Percentiles rank a stretch among this genome's conserved stretches.
Evolutionary conservation across 140 eudicot species (phyloP).

Genomic region (Senecio squalidus): DNA sequence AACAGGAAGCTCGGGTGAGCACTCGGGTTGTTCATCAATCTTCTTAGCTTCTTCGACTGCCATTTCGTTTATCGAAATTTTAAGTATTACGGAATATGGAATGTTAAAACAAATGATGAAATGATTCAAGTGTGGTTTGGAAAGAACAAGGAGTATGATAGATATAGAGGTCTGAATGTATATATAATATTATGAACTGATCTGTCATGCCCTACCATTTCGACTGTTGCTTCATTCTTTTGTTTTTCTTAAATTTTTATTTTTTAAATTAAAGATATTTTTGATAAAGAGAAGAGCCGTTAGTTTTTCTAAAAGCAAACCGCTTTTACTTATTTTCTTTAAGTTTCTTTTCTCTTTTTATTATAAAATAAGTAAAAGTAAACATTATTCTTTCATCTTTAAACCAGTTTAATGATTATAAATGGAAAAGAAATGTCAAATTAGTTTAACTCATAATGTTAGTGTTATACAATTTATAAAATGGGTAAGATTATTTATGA

Average conservation of each 20-base stretch:
- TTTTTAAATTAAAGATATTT: conserved; percentile 18
- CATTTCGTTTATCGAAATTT: conserved; percentile 24
- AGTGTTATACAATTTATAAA: no score
- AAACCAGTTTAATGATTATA: no score
- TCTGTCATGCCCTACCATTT: conserved; percentile 27
- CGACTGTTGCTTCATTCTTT: conserved; percentile 25
- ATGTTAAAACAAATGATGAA: conserved; percentile 3
- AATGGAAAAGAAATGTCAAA: no score
- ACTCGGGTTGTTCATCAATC: conserved; percentile 33
- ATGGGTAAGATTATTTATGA: no score
- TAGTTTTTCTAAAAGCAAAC: conserved; percentile 11
- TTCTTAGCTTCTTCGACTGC: conserved; percentile 52
- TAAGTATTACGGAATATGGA: neutral
- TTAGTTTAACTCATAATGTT: no score
- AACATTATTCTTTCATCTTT: no score
- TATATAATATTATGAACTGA: conserved; percentile 17
- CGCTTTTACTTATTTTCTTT: conserved; percentile 23
- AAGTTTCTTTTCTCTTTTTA: neutral
- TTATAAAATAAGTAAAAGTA: no score
- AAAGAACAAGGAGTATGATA: conserved; percentile 26
- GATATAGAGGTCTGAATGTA: conserved; percentile 23
- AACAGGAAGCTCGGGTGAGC: conserved; percentile 28
- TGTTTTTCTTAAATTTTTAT: conserved; percentile 5
- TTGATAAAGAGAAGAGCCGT: conserved; percentile 27
- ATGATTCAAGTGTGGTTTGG: conserved; percentile 17